phyloP scores from a whole-genome alignment of 2,329 filamentous ascomycete species.

The Cryphonectria japonica region DNA sequence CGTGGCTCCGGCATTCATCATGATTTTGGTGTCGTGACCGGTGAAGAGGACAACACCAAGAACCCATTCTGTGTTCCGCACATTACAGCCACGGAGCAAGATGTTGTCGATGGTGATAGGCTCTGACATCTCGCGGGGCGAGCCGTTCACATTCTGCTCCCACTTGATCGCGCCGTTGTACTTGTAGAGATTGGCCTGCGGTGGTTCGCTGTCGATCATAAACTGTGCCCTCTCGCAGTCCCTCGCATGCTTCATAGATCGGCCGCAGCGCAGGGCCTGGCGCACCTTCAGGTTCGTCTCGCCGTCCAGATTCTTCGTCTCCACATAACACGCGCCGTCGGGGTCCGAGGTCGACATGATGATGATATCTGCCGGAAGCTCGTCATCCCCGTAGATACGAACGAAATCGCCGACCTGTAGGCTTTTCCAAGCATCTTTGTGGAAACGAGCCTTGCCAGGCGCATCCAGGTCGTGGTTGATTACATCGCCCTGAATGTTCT shows the following conservation, averaged over 20 bases:
- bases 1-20: constrained; percentile 96
- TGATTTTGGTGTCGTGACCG: constrained; percentile 96
- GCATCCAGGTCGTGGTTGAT: constrained; percentile 71
- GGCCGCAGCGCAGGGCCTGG: constrained; percentile 84
- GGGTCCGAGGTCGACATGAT: constrained; percentile 91
- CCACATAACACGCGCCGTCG: constrained; percentile 94
- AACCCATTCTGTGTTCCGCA: constrained; percentile 96
- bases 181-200: constrained; percentile 92
- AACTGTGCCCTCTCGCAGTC: constrained; percentile 93
- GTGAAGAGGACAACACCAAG: constrained; percentile 93
- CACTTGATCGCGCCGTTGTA: constrained; percentile 91
- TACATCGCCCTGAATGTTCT: constrained; percentile 59
- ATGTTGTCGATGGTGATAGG: constrained; percentile 95
- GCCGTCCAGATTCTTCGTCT: constrained; percentile 97
- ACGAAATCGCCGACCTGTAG: constrained; percentile 95
- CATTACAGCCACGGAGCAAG: constrained; percentile 86
- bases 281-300: constrained; percentile 98
- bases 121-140: constrained; percentile 80
- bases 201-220: constrained; percentile 83
- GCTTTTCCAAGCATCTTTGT: constrained; percentile 93
- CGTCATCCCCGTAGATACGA: constrained; percentile 93
- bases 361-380: constrained; percentile 90
- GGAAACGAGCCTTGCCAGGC: constrained; percentile 79
- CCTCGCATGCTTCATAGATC: constrained; percentile 80
- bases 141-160: constrained; percentile 71